phyloP scores from a whole-genome alignment of 257 asterid genomes.

The Capsicum rhomboideum region DNA sequence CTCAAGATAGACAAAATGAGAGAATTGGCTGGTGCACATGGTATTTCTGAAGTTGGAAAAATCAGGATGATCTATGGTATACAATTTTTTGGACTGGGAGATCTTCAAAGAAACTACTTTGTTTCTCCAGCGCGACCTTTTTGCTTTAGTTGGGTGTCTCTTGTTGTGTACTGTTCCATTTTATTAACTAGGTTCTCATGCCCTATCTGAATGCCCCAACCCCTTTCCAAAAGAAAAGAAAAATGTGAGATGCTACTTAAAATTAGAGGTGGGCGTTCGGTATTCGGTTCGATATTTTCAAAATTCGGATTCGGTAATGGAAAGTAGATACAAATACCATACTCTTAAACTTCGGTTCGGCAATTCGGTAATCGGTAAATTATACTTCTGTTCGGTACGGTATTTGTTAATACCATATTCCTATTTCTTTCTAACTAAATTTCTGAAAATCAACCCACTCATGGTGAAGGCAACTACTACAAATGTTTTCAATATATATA shows the following conservation, averaged over 20 bases:
- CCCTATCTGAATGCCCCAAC: background rate
- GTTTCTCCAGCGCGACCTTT: background rate
- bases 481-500: no score
- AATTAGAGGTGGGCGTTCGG: no score
- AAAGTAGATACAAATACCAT: no score
- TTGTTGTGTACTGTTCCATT: background rate
- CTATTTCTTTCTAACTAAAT: no score
- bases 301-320: no score
- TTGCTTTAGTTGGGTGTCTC: background rate
- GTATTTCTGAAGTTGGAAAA: background rate
- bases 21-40: background rate
- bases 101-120: background rate
- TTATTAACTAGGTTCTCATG: background rate
- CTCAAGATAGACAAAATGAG: background rate
- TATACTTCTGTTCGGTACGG: no score
- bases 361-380: no score
- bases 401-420: no score
- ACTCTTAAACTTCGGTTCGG: no score
- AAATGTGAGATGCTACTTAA: background rate
- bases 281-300: no score
- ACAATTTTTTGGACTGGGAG: background rate
- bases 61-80: background rate
- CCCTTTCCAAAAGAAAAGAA: background rate
- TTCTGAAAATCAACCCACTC: no score
- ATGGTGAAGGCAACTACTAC: no score